Base-by-base conservation (phyloP, 164 flowering plant genomes). In the Sextonia rubra region DNA sequence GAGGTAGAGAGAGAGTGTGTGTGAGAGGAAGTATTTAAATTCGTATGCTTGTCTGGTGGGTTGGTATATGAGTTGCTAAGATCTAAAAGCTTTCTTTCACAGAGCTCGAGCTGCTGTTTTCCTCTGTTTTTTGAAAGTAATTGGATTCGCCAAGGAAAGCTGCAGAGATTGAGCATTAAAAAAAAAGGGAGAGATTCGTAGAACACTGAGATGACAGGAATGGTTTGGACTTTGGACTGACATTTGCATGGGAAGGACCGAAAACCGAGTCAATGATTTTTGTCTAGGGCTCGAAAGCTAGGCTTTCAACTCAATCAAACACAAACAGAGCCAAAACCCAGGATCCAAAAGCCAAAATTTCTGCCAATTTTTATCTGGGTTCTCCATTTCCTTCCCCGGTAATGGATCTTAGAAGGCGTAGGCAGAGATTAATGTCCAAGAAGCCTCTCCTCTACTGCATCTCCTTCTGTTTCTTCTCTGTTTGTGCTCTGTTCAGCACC, bases 401-500 rank as follows among this genome's bases (percentile, higher is more conserved):
- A 68, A 79, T 79, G 81, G 81, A 79, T 58, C 52, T 47, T 72
- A 73, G 72, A 64, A 76, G 48, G 60, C 70, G 61, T 29, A 76
- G 49, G 22, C 56, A 65, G 25, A 69, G 64, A 22, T 78, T 72
- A 67, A 64, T 71, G 20, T 52, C 47, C 37, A 55, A 64, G 47
- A 69, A 30, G 29, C 58, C 47, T 68, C 60, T 77, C 17, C 25
- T 80, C 63, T 71, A 23, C 80, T 71, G 60, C 20, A 2, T 80
- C 71, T 79, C 75, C 61, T 20, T 77, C 75, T 80, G 81, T 75
- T 64, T 82, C 66, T 69, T 82, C 78, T 84, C 83, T 48, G 49
- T 75, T 29, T 77, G 55, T 69, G 69, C 83, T 71, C 78, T 82
- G 17, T 47, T 81, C 76, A 44, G 22, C 74, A 71, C 75, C 61